Evolutionary conservation across 768 basidiomycete genomes (phyloP).

Genomic region (Agrocybe praecox): DNA sequence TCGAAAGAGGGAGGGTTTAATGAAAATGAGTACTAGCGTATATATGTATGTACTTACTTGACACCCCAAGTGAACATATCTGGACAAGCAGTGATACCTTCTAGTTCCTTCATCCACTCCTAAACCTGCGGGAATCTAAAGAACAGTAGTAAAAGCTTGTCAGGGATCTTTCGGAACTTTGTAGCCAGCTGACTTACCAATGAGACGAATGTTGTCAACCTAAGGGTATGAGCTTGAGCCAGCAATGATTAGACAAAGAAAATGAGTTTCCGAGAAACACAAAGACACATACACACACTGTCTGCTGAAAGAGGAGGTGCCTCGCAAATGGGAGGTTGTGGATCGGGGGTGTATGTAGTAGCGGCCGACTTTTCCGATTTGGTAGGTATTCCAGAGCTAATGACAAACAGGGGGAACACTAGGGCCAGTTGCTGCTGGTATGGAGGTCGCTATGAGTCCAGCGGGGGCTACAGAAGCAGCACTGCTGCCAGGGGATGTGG

Average conservation of each 20-base stretch:
- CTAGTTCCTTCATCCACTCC: constrained; percentile 75
- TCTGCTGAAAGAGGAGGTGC: constrained; percentile 63
- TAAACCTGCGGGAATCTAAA: constrained; percentile 61
- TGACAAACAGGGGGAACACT: background rate
- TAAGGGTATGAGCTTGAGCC: constrained; percentile 53
- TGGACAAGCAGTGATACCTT: constrained; percentile 71
- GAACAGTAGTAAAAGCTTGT: background rate
- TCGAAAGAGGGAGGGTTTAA: background rate
- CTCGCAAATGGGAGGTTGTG: constrained; percentile 41
- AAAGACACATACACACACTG: constrained; percentile 40
- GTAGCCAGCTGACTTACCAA: constrained; percentile 56
- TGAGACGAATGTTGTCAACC: constrained; percentile 61
- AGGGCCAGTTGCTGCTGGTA: no score
- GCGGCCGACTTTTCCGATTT: no score
- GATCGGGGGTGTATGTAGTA: no score
- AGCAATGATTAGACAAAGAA: constrained; percentile 11
- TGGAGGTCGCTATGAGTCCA: no score
- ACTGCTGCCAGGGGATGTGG: background rate
- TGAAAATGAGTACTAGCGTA: no score
- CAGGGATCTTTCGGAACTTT: background rate
- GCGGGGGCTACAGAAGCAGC: no score
- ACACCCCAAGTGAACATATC: constrained; percentile 76
- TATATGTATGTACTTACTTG: no score
- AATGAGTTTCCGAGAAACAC: background rate
- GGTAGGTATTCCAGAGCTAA: no score